Evolutionary conservation across 176 grass and related monocot species (phyloP).

Genomic region (Dactylis glomerata): DNA sequence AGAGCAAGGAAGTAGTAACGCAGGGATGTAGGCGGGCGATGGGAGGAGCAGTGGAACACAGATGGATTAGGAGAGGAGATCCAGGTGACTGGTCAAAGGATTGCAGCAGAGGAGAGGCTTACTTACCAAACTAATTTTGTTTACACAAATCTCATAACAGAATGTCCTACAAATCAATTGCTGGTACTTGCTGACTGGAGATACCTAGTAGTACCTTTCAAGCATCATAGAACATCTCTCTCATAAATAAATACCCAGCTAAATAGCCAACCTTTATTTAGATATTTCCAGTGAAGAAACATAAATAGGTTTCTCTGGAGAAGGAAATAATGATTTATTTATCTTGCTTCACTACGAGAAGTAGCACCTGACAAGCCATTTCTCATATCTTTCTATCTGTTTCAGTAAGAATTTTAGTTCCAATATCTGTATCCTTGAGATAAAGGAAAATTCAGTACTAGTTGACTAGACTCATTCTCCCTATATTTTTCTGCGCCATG

Average conservation of each 20-base stretch:
- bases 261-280: not conserved
- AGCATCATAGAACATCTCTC: not conserved
- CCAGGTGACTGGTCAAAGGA: not conserved
- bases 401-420: not conserved
- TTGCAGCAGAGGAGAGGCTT: not conserved
- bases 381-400: not conserved
- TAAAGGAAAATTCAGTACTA: not conserved
- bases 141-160: not conserved
- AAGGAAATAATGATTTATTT: not conserved
- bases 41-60: not conserved
- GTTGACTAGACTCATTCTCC: not conserved
- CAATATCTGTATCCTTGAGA: not conserved
- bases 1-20: not conserved
- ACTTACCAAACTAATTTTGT: conserved; percentile 3
- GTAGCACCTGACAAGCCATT: conserved; percentile 8
- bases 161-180: not conserved
- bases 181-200: not conserved
- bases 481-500: not conserved
- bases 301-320: not conserved
- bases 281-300: not conserved
- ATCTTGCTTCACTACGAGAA: not conserved
- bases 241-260: not conserved
- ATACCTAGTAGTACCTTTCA: conserved; percentile 7
- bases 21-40: not conserved
- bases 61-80: not conserved